Evolutionary conservation across 495 filamentous ascomycete species (phyloP).

Genomic region (Penicillium coffeae): DNA sequence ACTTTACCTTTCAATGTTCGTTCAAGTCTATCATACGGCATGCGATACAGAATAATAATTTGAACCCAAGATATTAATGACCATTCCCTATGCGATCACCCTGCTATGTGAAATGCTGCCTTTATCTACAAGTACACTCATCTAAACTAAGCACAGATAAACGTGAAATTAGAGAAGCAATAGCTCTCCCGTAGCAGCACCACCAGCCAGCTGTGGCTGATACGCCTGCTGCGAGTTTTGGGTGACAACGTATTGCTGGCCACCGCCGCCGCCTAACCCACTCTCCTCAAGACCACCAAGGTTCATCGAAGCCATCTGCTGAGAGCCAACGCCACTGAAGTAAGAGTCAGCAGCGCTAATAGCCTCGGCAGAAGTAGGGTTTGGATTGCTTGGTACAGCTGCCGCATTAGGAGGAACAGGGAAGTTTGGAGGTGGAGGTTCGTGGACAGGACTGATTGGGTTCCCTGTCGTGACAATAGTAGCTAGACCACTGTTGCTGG

Average conservation of each 20-base stretch:
- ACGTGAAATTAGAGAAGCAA: conserved; percentile 35
- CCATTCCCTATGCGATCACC: conserved; percentile 6
- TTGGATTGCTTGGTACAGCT: conserved; percentile 17
- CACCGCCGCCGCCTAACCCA: conserved; percentile 34
- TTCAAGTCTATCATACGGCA: no score
- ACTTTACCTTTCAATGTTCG: no score
- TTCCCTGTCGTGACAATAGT: conserved; percentile 22
- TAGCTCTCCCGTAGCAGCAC: conserved; percentile 48
- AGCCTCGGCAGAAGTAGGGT: conserved; percentile 41
- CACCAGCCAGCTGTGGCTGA: conserved; percentile 47
- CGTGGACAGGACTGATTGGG: conserved; percentile 17
- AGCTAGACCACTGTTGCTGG: conserved; percentile 27
- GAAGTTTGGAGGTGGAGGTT: conserved; percentile 17
- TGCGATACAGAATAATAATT: neutral
- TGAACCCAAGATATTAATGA: conserved; percentile 1
- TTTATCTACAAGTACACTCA: conserved; percentile 27
- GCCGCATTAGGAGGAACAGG: conserved; percentile 17
- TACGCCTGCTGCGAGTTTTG: conserved; percentile 53
- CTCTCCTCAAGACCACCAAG: conserved; percentile 48
- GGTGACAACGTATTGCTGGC: conserved; percentile 50
- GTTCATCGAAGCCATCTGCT: conserved; percentile 67
- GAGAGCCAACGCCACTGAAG: conserved; percentile 68
- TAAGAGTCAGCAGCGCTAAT: conserved; percentile 81
- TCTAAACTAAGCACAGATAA: neutral
- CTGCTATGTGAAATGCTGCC: conserved; percentile 4